A percentile compares a stretch with the other conserved stretches of the same genome.
phyloP scores from a whole-genome alignment of 768 basidiomycete species.

The Collybiopsis luxurians region DNA sequence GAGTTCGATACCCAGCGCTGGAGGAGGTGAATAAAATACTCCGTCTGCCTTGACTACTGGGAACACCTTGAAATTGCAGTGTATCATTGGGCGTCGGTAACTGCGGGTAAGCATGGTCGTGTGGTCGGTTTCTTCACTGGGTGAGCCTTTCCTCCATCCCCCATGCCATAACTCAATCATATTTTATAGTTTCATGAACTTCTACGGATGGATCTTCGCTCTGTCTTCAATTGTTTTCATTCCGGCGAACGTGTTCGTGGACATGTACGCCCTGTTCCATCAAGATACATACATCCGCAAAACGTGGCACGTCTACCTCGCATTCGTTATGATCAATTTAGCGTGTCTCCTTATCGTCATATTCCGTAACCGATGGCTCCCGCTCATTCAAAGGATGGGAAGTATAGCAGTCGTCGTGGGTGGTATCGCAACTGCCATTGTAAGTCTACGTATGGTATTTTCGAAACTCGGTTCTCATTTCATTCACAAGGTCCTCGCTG shows the following conservation, averaged over 20 bases:
- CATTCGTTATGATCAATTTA: constrained; percentile 12
- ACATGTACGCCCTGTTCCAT: constrained; percentile 16
- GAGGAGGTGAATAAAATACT: too few relatives aligned
- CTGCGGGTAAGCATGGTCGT: constrained; percentile 12
- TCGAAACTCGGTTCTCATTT: background rate
- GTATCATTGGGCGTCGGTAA: constrained; percentile 15
- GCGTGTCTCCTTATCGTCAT: constrained; percentile 11
- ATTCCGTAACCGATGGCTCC: constrained; percentile 13
- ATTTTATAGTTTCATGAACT: constrained; percentile 11
- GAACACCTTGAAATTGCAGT: too few relatives aligned
- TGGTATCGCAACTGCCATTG: constrained; percentile 13
- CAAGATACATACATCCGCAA: constrained; percentile 11
- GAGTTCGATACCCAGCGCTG: constrained; percentile 15
- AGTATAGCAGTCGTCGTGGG: constrained; percentile 12
- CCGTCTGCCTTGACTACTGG: too few relatives aligned
- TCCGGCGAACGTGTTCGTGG: constrained; percentile 12
- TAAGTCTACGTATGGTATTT: background rate
- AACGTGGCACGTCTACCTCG: constrained; percentile 13
- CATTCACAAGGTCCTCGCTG: constrained; percentile 10
- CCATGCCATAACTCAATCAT: background rate
- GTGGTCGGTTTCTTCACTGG: constrained; percentile 13
- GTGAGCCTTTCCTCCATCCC: background rate
- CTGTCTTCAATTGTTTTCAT: constrained; percentile 11
- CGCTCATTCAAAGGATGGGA: constrained; percentile 11
- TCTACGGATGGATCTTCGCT: constrained; percentile 16